Evolutionary conservation across 257 asterid genomes (phyloP).

Genomic region (Nicotiana undulata): DNA sequence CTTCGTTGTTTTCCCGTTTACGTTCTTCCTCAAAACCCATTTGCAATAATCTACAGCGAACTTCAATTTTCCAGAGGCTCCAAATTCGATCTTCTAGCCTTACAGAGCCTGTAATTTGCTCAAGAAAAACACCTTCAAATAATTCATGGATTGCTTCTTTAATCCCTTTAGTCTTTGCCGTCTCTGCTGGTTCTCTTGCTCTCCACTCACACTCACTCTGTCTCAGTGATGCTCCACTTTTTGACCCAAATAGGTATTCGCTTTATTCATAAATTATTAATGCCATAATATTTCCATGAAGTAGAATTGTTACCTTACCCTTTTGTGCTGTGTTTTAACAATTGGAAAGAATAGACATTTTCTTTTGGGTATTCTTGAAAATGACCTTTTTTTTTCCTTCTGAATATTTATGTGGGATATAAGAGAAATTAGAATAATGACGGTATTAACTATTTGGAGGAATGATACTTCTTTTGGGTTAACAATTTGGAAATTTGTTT

Average conservation of each 20-base stretch:
- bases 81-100: conserved; percentile 15
- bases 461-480: background rate
- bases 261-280: background rate
- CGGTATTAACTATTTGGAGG: background rate
- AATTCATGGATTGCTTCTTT: conserved; percentile 28
- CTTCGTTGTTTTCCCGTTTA: conserved; percentile 51
- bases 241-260: conserved; percentile 37
- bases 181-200: conserved; percentile 50
- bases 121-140: background rate
- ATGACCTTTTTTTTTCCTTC: background rate
- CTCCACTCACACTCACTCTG: conserved; percentile 49
- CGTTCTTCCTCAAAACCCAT: conserved; percentile 46
- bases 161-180: conserved; percentile 59
- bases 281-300: background rate
- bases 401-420: background rate
- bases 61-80: conserved; percentile 16
- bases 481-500: background rate
- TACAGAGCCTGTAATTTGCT: conserved; percentile 20
- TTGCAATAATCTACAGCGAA: conserved; percentile 16
- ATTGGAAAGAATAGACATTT: background rate
- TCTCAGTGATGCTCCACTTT: conserved; percentile 49
- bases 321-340: background rate
- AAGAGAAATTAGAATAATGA: background rate
- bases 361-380: background rate
- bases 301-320: background rate